A percentile compares a stretch with the other conserved stretches of the same genome.
phyloP scores from a whole-genome alignment of 495 filamentous ascomycete genomes.

The Podospora pseudopauciseta region DNA sequence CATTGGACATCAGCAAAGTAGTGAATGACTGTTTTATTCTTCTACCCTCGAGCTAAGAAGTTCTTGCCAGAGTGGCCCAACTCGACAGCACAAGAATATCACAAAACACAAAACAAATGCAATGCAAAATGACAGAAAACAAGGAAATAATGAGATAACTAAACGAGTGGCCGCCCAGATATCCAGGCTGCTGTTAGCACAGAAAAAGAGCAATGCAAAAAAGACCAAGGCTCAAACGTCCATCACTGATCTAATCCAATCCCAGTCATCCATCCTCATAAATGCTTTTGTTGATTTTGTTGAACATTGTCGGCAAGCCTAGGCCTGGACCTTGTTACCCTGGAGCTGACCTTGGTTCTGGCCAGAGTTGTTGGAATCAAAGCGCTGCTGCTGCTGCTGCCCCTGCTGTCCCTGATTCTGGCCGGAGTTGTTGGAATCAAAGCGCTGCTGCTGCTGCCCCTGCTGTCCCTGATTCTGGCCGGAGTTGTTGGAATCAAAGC shows the following conservation, averaged over 20 bases:
- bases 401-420: no score
- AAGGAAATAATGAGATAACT: background rate
- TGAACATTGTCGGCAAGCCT: background rate
- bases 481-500: background rate
- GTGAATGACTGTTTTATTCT: background rate
- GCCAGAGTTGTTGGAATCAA: background rate
- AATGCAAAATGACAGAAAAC: background rate
- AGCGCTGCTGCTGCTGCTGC: no score
- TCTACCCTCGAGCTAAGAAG: background rate
- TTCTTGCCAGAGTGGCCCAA: background rate
- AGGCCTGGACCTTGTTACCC: background rate
- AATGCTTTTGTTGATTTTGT: background rate
- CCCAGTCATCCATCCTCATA: background rate
- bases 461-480: no score
- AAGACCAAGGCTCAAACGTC: background rate
- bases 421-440: no score
- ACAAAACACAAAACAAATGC: background rate
- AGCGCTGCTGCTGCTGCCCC: no score
- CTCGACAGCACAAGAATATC: background rate
- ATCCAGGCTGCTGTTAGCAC: background rate
- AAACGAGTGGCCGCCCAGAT: background rate
- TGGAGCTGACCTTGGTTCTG: background rate
- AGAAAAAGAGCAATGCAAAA: constrained; percentile 1
- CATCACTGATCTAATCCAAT: background rate
- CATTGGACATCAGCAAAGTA: background rate